Evolutionary conservation across 495 filamentous ascomycete genomes (phyloP).

Genomic region (Lentithecium fluviatile): DNA sequence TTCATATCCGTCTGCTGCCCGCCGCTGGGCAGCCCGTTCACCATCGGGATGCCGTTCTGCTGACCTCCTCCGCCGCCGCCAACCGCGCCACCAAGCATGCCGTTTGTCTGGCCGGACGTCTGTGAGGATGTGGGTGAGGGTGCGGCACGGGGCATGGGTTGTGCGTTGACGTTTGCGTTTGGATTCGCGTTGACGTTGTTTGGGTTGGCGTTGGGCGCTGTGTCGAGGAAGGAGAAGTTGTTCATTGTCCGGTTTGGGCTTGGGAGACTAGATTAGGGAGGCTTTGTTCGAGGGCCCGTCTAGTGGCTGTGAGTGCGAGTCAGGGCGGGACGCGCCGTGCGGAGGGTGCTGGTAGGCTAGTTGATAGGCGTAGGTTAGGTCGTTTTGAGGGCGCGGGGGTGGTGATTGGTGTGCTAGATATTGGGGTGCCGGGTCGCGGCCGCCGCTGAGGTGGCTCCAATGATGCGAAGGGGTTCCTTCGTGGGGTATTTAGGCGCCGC

Average conservation of each 20-base stretch:
- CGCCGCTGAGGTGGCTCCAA: slow-evolving; percentile 20
- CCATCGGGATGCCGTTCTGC: slow-evolving; percentile 28
- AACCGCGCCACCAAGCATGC: slow-evolving; percentile 2
- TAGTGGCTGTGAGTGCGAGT: not conserved
- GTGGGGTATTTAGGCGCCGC: not conserved
- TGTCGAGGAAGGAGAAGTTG: slow-evolving; percentile 38
- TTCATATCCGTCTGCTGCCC: slow-evolving; percentile 87
- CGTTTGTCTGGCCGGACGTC: slow-evolving; percentile 22
- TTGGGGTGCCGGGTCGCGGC: not conserved
- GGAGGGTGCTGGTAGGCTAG: slow-evolving; percentile 15
- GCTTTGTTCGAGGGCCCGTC: not conserved
- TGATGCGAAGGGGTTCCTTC: not conserved
- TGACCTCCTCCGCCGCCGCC: not conserved
- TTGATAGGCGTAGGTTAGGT: slow-evolving; percentile 6
- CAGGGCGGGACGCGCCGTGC: slow-evolving; percentile 1
- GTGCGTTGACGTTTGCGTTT: no score
- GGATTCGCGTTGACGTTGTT: no score
- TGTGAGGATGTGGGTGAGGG: slow-evolving; percentile 30
- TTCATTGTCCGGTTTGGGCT: no score
- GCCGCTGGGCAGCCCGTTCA: slow-evolving; percentile 46
- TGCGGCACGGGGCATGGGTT: slow-evolving; percentile 24
- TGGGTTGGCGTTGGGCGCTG: slow-evolving; percentile 5
- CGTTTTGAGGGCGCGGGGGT: slow-evolving; percentile 10
- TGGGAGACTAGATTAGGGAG: no score
- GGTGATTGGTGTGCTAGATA: slow-evolving; percentile 20